phyloP scores from a whole-genome alignment of 306 rosid genomes.

The Amphicarpaea edgeworthii region DNA sequence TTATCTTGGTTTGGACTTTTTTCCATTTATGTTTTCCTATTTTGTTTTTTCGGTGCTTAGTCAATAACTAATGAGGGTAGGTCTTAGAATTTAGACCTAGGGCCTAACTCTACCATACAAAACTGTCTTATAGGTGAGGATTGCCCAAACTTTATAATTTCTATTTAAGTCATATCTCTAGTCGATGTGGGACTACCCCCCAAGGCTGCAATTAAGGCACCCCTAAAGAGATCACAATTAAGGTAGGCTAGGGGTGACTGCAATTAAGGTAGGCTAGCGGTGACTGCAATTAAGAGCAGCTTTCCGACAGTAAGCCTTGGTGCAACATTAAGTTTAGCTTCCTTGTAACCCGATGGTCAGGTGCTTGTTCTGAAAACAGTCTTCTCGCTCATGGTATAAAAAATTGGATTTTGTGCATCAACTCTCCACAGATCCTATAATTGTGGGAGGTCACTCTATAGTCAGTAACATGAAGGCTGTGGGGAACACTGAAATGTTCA shows the following conservation, averaged over 20 bases:
- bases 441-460: conserved; percentile 1
- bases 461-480: background rate
- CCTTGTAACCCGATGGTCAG: background rate
- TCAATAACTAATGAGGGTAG: too few species aligned
- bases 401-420: background rate
- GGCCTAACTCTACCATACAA: too few species aligned
- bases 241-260: too few species aligned
- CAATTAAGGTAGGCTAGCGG: background rate
- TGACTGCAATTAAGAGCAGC: too few species aligned
- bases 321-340: conserved; percentile 7
- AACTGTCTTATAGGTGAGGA: too few species aligned
- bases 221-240: too few species aligned
- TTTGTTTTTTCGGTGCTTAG: too few species aligned
- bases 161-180: too few species aligned
- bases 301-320: background rate
- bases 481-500: background rate
- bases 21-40: too few species aligned
- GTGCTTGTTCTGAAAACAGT: conserved; percentile 3
- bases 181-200: background rate
- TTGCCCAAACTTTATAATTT: too few species aligned
- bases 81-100: too few species aligned
- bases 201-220: background rate
- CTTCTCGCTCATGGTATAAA: background rate
- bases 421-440: background rate
- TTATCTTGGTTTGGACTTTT: too few species aligned